These are phyloP conservation scores for Alternaria angustiovoidea DNA, from an alignment of 2,329 filamentous ascomycete genomes.

Conservation along the genomic window DNA sequence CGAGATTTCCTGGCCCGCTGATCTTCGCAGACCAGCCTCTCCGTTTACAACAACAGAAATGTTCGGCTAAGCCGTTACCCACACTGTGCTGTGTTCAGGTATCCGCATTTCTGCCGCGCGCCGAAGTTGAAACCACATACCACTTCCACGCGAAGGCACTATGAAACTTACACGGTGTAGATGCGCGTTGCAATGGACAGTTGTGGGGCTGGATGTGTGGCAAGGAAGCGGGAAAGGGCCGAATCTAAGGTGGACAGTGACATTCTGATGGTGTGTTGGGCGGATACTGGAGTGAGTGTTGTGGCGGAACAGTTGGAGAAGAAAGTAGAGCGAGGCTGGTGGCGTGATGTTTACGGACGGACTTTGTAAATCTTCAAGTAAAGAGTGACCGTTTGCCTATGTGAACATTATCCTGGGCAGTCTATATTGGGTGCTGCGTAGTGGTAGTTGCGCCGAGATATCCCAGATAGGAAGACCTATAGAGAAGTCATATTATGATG, in stretches of 20 bases:
- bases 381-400: background rate
- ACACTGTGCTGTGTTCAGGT: background rate
- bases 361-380: background rate
- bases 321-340: constrained; percentile 4
- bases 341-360: background rate
- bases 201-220: background rate
- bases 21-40: constrained; percentile 4
- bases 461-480: background rate
- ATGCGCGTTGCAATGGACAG: background rate
- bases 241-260: background rate
- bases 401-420: background rate
- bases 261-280: background rate
- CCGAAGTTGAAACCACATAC: constrained; percentile 4
- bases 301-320: background rate
- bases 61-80: constrained; percentile 1
- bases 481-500: background rate
- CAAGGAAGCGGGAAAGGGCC: background rate
- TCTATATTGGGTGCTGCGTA: background rate
- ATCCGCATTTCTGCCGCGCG: constrained; percentile 7
- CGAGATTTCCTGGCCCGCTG: background rate
- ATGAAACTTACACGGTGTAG: background rate
- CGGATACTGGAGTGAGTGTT: background rate
- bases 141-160: constrained; percentile 5
- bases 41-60: background rate
- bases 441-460: background rate